Evolutionary conservation across 2,329 filamentous ascomycete genomes (phyloP), one percentile per base, ranked within the genome.

Genomic region (Keithomyces neogunnii): DNA sequence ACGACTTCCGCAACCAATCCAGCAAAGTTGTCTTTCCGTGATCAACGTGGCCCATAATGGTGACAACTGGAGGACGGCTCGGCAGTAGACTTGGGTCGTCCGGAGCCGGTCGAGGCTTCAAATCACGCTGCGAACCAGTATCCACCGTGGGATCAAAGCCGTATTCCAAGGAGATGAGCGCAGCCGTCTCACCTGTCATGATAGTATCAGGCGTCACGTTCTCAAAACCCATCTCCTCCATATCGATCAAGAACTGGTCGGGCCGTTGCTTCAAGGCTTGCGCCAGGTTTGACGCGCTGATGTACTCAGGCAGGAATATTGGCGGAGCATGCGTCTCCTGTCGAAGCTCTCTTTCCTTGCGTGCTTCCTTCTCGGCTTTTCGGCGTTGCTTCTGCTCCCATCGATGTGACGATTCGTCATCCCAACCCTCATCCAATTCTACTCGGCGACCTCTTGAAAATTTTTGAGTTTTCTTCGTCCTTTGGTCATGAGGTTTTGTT

Each of bases 11-110:
- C 44, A 99, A 75, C 71, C 85, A 97, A 65, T 99, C 93, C 8
- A 99, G 76, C 42, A 99, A 84, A 0, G 95, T 99, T 1, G 93
- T 99, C 73, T 99, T 99, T 50, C 93, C 93, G 66, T 99, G 93
- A 65, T 99, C 95, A 60, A 99, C 93, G 58, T 99, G 93, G 2
- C 93, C 93, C 95, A 99, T 99, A 63, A 99, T 99, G 0, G 95
- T 97, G 39, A 99, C 91, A 36, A 99, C 89, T 0, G 93, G 95
- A 6, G 93, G 92, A 13, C 95, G 82, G 35, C 74, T 69, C 2
- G 90, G 89, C 6, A 96, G 69, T 11, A 68, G 60, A 0, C 86
- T 81, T 47, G 74, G 78, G 65, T 92, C 88, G 60, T 84, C 83
- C 7, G 82, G 80, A 30, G 77, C 72, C 1, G 89, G 85, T 9